A percentile compares a stretch with the other conserved stretches of the same genome.
These are phyloP conservation scores for Aquilaria sinensis DNA, from an alignment of 345 rosid genomes.

Conservation along the genomic window DNA sequence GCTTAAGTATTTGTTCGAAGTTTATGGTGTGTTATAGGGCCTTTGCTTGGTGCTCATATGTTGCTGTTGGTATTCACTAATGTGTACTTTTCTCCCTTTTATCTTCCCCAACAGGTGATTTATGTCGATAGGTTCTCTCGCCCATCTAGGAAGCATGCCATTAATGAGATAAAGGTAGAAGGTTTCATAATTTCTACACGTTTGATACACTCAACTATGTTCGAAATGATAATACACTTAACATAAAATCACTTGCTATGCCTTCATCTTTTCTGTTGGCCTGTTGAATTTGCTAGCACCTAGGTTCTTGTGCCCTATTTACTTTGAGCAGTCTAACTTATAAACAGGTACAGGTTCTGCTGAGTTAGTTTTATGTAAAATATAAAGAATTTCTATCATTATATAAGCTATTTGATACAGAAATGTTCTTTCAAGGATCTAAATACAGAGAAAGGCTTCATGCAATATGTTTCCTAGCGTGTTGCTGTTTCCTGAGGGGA, in stretches of 20 bases:
- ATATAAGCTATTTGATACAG: constrained; percentile 92
- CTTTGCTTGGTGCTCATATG: too few species aligned
- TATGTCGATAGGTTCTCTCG: constrained; percentile 90
- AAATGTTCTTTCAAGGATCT: constrained; percentile 88
- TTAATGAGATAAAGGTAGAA: constrained; percentile 89
- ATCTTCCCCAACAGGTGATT: constrained; percentile 56
- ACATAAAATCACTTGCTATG: too few species aligned
- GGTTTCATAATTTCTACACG: constrained; percentile 26
- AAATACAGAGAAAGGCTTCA: constrained; percentile 97
- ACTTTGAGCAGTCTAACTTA: background rate
- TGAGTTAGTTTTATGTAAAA: constrained; percentile 10
- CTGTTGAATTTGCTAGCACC: background rate
- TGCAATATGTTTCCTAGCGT: constrained; percentile 75
- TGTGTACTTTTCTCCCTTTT: background rate
- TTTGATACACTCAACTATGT: too few species aligned
- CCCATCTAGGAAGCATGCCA: constrained; percentile 83
- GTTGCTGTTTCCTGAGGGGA: constrained; percentile 96
- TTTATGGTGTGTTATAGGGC: too few species aligned
- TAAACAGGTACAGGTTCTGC: background rate
- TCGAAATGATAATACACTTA: too few species aligned
- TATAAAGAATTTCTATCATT: constrained; percentile 42
- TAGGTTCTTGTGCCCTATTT: background rate
- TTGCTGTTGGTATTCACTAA: background rate
- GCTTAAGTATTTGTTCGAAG: background rate
- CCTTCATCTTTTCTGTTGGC: background rate